Conservation (phyloP, 1,284 basidiomycete genomes). For the Austropuccinia psidii region DNA sequence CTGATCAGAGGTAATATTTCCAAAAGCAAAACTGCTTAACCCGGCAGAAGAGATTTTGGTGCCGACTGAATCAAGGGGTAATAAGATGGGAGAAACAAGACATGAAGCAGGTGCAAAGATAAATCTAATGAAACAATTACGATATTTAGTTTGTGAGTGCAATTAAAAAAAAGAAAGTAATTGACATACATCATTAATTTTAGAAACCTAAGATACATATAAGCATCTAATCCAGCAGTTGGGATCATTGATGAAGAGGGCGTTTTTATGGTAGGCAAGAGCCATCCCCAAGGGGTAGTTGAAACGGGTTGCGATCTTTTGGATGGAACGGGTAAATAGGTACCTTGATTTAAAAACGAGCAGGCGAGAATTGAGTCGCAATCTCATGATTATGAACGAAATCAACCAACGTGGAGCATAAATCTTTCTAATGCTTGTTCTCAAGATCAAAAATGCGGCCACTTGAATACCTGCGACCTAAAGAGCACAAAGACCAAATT, state of each 20-base stretch:
- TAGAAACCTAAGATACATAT: constrained; percentile 83
- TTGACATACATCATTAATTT: constrained; percentile 55
- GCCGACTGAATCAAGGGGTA: constrained; percentile 44
- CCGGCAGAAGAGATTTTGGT: constrained; percentile 24
- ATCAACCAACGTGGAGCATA: constrained; percentile 48
- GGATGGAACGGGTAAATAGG: constrained; percentile 30
- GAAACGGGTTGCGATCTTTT: constrained; percentile 47
- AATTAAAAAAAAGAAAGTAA: constrained; percentile 61
- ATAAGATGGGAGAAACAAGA: constrained; percentile 61
- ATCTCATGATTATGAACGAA: constrained; percentile 37
- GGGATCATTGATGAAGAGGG: constrained; percentile 45
- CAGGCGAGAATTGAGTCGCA: background rate
- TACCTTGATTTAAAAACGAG: background rate
- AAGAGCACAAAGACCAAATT: background rate
- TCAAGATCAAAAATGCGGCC: constrained; percentile 47
- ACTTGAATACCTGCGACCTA: constrained; percentile 45
- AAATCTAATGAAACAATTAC: constrained; percentile 50
- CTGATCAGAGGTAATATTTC: constrained; percentile 19
- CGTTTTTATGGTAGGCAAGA: constrained; percentile 46
- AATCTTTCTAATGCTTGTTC: constrained; percentile 48
- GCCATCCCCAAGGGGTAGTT: constrained; percentile 47
- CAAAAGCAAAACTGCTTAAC: constrained; percentile 31
- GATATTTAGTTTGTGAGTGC: background rate
- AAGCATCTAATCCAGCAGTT: constrained; percentile 82
- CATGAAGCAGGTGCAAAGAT: constrained; percentile 44